Conservation (phyloP, 2,329 filamentous ascomycete species). For the Nakataea oryzae region DNA sequence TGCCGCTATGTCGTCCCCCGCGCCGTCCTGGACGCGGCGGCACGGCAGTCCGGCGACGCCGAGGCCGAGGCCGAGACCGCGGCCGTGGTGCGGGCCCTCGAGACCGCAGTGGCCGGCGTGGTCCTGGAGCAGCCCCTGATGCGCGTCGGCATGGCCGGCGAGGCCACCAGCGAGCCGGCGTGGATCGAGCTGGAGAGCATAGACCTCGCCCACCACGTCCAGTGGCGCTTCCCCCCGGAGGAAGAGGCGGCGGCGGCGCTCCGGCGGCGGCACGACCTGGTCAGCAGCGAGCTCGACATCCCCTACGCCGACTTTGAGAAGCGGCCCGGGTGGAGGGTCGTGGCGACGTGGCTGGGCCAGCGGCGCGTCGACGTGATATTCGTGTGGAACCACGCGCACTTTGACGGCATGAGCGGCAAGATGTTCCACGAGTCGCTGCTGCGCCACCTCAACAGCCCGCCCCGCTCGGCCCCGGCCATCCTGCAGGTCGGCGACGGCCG, state of each 20-base stretch:
- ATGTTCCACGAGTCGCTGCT: neutral
- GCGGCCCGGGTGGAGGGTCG: neutral
- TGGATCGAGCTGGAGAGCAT: neutral
- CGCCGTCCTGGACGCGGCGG: neutral
- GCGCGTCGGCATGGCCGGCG: neutral
- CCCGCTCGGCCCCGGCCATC: too few relatives aligned
- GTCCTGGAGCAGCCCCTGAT: neutral
- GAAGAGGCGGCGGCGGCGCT: neutral
- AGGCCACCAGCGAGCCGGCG: neutral
- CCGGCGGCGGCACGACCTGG: neutral
- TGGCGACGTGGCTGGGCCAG: neutral
- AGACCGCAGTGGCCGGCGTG: neutral
- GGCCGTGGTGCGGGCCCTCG: neutral
- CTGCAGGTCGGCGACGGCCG: conserved; percentile 5
- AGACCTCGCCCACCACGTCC: neutral
- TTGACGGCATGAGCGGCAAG: neutral
- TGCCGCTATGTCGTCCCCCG: neutral
- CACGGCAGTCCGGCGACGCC: neutral
- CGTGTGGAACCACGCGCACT: neutral
- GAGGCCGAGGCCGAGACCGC: neutral
- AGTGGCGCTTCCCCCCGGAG: neutral
- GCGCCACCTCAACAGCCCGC: neutral
- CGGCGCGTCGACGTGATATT: neutral
- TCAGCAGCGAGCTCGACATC: neutral
- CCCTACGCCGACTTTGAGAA: neutral